Base-by-base conservation (phyloP, 2,329 filamentous ascomycete genomes). In the Ophiostoma tasmaniense region DNA sequence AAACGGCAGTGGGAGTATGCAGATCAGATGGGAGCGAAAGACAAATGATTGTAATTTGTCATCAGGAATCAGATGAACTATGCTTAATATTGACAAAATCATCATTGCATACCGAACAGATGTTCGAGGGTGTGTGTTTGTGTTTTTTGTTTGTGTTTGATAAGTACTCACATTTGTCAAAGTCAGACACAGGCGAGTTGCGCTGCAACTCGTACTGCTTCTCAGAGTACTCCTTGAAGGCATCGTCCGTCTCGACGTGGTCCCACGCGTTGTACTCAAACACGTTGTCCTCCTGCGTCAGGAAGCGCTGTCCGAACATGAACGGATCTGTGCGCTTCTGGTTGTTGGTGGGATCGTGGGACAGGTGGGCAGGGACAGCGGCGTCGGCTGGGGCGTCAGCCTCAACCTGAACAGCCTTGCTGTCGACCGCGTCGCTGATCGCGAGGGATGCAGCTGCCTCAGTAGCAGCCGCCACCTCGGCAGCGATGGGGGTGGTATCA, bases 191-290 rank as follows among this genome's bases (percentile, higher is more conserved):
- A 69, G 93, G 94, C 71, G 90, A 85, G 75, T 90, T 87, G 73
- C 93, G 89, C 81, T 99, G 95, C 80, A 90, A 90, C 64, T 87
- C 86, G 76, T 91, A 94, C 80, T 98, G 95, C 76, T 88, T 81
- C 79, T 93, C 88, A 71, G 93, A 89, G 79, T 95, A 97, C 76
- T 90, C 87, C 76, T 90, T 89, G 83, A 97, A 98, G 55, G 89
- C 85, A 74, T 92, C 88, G 80, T 98, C 94, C 77, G 93, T 93
- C 79, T 94, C 90, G 77, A 98, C 95, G 78, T 99, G 94, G 78
- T 99, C 95, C 95, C 95, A 99, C 50, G 95, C 95, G 79, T 99
- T 99, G 86, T 95, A 97, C 78, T 96, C 90, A 80, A 94, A 99
- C 75, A 96, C 91, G 77, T 98, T 85, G 80, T 97, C 93, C 76